Evolutionary conservation across 306 rosid genomes (phyloP).

Genomic region (Cucurbita ficifolia): DNA sequence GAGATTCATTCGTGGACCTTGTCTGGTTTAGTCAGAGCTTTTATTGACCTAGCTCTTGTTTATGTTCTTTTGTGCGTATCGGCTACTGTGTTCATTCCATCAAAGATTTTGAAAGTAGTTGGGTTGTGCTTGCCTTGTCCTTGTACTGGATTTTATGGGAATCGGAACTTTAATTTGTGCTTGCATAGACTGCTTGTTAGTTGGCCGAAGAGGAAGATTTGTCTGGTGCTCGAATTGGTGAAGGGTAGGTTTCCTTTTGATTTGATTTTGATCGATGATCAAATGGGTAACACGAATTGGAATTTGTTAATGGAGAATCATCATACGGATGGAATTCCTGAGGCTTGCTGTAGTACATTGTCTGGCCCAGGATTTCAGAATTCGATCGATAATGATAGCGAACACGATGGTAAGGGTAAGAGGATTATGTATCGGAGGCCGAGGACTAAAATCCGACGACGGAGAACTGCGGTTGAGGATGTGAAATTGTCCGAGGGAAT

Average conservation of each 20-base stretch:
- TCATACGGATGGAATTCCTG: slow-evolving; percentile 4
- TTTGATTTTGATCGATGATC: slow-evolving; percentile 27
- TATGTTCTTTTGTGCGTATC: slow-evolving; percentile 58
- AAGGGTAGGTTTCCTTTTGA: slow-evolving; percentile 54
- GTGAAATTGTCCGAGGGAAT: slow-evolving; percentile 21
- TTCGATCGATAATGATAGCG: slow-evolving; percentile 18
- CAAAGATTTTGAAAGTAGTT: slow-evolving; percentile 24
- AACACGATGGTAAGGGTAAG: slow-evolving; percentile 52
- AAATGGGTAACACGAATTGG: not conserved
- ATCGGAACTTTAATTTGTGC: slow-evolving; percentile 34
- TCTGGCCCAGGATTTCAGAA: slow-evolving; percentile 23
- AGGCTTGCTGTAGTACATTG: slow-evolving; percentile 15
- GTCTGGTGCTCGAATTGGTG: slow-evolving; percentile 28
- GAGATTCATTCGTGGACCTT: slow-evolving; percentile 62
- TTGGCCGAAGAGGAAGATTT: slow-evolving; percentile 42
- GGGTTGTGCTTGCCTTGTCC: slow-evolving; percentile 63
- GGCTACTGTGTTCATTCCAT: slow-evolving; percentile 33
- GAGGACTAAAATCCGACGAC: slow-evolving; percentile 39
- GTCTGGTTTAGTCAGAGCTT: slow-evolving; percentile 46
- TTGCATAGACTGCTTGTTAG: slow-evolving; percentile 32
- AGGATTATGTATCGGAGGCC: slow-evolving; percentile 29
- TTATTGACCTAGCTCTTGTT: slow-evolving; percentile 47
- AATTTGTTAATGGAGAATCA: slow-evolving; percentile 11
- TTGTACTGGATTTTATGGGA: slow-evolving; percentile 62
- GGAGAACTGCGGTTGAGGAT: slow-evolving; percentile 24